Evolutionary conservation across 257 asterid species (phyloP).

Genomic region (Ilex asprella): DNA sequence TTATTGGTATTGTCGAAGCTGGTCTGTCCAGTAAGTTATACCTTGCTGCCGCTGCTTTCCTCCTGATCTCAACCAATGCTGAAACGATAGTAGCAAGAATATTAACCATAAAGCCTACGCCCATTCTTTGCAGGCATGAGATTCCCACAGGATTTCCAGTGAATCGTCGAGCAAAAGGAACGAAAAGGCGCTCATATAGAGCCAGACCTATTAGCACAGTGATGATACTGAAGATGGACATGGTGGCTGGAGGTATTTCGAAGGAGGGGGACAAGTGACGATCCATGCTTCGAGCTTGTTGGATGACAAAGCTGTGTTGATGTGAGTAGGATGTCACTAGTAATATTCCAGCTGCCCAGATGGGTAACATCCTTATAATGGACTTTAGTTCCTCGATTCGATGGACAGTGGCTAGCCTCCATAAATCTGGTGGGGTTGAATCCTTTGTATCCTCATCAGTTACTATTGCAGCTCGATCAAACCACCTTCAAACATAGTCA

Average conservation of each 20-base stretch:
- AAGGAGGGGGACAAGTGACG: not conserved
- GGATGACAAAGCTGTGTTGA: not conserved
- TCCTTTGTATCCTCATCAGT: not conserved
- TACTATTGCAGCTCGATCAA: not conserved
- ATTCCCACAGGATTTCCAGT: not conserved
- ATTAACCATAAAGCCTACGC: not conserved
- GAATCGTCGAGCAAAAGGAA: not conserved
- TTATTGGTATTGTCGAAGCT: not conserved
- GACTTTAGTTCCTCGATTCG: not conserved
- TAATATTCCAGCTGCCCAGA: not conserved
- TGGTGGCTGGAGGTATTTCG: not conserved
- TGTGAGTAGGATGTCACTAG: not conserved
- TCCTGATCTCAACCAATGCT: not conserved
- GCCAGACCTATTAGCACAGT: not conserved
- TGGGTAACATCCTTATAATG: not conserved
- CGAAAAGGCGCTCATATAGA: not conserved
- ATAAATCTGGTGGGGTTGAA: not conserved
- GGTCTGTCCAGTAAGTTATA: not conserved
- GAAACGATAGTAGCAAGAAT: not conserved
- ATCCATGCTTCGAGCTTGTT: not conserved
- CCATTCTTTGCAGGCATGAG: not conserved
- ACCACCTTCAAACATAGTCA: not conserved
- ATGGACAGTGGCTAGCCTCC: not conserved
- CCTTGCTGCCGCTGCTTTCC: not conserved
- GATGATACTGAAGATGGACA: not conserved